Conservation (phyloP, 2,329 filamentous ascomycete genomes). For the Ceratocystis alfenasii region DNA sequence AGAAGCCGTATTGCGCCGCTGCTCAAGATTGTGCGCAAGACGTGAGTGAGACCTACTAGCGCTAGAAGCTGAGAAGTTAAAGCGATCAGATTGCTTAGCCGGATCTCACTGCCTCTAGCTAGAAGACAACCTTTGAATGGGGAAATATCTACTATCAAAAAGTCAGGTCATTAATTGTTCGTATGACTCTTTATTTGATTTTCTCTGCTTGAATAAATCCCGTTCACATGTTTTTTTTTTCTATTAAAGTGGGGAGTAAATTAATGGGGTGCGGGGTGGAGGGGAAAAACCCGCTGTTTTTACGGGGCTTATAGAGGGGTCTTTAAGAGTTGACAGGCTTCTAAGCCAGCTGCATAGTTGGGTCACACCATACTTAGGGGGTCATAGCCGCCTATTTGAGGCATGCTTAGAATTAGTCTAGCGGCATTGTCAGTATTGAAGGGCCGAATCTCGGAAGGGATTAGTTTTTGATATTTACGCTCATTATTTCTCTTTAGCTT, state of each 20-base stretch:
- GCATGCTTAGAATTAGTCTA: not conserved
- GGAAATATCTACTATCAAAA: not conserved
- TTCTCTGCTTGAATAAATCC: not conserved
- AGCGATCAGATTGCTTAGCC: not conserved
- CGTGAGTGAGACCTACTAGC: slow-evolving; percentile 19
- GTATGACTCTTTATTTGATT: not conserved
- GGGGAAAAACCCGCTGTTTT: not conserved
- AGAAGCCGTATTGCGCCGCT: slow-evolving; percentile 40
- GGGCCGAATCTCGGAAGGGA: slow-evolving; percentile 19
- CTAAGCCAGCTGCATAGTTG: not conserved
- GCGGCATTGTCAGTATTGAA: slow-evolving; percentile 12
- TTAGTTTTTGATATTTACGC: slow-evolving; percentile 1
- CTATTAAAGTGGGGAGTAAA: not conserved
- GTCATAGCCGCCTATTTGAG: not conserved
- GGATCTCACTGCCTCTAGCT: not conserved
- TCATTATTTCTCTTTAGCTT: not conserved
- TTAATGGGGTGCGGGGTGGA: not conserved
- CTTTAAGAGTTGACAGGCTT: not conserved
- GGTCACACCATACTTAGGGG: not conserved
- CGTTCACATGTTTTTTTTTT: not conserved
- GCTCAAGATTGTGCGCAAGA: slow-evolving; percentile 39
- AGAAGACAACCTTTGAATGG: not conserved
- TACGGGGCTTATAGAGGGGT: not conserved
- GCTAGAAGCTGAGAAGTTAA: not conserved
- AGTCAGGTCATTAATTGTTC: not conserved